Evolutionary conservation across 345 rosid genomes (phyloP).

Genomic region (Populus simonii): DNA sequence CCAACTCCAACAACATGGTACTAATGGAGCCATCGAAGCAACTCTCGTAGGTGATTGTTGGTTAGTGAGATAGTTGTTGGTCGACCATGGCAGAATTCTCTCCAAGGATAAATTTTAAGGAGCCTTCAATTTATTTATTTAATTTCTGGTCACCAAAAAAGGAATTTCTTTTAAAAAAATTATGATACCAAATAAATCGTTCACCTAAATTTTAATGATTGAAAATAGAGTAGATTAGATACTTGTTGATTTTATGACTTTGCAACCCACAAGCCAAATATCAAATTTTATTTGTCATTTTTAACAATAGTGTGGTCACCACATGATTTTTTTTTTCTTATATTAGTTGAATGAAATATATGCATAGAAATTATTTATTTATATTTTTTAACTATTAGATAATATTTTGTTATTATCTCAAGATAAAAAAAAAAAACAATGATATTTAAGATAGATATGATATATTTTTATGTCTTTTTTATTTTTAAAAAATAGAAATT

Average conservation of each 20-base stretch:
- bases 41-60: not conserved
- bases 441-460: too few species aligned
- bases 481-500: too few species aligned
- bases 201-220: not conserved
- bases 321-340: not conserved
- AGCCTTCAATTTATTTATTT: too few species aligned
- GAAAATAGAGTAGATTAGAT: not conserved
- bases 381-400: too few species aligned
- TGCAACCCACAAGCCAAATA: not conserved
- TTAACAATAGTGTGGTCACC: not conserved
- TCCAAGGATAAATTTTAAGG: not conserved
- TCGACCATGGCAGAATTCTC: not conserved
- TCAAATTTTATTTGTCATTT: not conserved
- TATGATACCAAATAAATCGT: not conserved
- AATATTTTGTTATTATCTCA: too few species aligned
- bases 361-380: too few species aligned
- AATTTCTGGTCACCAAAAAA: not conserved
- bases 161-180: not conserved
- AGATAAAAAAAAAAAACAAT: accelerated
- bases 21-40: not conserved
- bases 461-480: too few species aligned
- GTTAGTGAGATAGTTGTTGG: not conserved
- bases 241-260: not conserved
- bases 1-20: not conserved
- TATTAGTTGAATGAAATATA: not conserved